A percentile compares a stretch with the other conserved stretches of the same genome.
These are phyloP conservation scores for Lichtheimia hyalospora DNA, from an alignment of 371 early-diverging fungal species.

Conservation along the genomic window DNA sequence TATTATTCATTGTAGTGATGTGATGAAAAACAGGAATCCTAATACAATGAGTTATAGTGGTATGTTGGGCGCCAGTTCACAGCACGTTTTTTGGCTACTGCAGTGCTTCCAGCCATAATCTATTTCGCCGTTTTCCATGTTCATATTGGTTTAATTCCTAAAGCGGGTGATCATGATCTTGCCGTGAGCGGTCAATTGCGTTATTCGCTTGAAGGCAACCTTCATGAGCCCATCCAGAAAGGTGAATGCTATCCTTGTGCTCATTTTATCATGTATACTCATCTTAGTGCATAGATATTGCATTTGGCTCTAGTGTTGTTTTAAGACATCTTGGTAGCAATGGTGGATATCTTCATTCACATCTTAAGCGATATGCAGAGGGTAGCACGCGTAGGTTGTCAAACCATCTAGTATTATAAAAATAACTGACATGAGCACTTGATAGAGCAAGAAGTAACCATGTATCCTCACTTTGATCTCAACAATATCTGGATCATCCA, in stretches of 20 bases:
- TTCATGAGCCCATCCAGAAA: slow-evolving; percentile 22
- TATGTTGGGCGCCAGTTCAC: slow-evolving; percentile 35
- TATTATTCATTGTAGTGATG: background rate
- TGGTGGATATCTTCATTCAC: slow-evolving; percentile 89
- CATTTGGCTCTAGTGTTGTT: slow-evolving; percentile 77
- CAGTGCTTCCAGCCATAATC: slow-evolving; percentile 75
- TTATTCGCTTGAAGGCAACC: slow-evolving; percentile 29
- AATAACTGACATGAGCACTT: background rate
- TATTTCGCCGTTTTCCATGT: slow-evolving; percentile 79
- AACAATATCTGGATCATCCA: slow-evolving; percentile 87
- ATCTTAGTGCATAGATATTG: slow-evolving; percentile 59
- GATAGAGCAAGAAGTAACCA: slow-evolving; percentile 89
- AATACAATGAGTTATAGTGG: slow-evolving; percentile 4
- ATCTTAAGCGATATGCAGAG: slow-evolving; percentile 73
- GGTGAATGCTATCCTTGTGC: slow-evolving; percentile 1
- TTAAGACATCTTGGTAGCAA: slow-evolving; percentile 73
- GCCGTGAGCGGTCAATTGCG: slow-evolving; percentile 81
- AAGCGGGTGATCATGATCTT: slow-evolving; percentile 79
- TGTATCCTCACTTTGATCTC: slow-evolving; percentile 84
- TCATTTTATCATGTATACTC: background rate
- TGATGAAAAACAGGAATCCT: background rate
- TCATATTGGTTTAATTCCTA: slow-evolving; percentile 74
- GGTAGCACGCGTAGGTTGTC: slow-evolving; percentile 69
- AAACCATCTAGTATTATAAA: background rate
- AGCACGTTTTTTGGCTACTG: slow-evolving; percentile 66